Conservation (phyloP, 2,329 filamentous ascomycete species). For the Tolypocladium pustulatum region DNA sequence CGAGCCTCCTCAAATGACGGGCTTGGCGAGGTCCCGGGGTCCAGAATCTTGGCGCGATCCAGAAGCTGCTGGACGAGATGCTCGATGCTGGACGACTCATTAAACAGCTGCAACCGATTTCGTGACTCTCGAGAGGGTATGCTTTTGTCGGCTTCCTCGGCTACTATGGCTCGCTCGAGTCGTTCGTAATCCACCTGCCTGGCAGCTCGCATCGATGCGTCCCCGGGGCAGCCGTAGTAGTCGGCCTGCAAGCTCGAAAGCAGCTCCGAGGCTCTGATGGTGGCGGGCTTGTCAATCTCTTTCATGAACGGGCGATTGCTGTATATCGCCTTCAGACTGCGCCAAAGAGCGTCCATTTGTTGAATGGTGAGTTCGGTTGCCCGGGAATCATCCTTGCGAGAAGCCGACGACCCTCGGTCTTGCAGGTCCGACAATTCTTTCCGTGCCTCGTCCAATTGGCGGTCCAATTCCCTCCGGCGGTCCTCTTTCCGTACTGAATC, state of each 20-base stretch:
- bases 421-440: constrained; percentile 31
- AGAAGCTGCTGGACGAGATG: constrained; percentile 19
- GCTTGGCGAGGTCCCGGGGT: constrained; percentile 10
- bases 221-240: constrained; percentile 16
- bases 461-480: constrained; percentile 49
- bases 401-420: constrained; percentile 16
- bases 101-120: constrained; percentile 15
- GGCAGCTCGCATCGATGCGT: constrained; percentile 9
- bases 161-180: constrained; percentile 17
- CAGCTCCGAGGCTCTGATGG: constrained; percentile 14
- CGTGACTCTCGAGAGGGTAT: constrained; percentile 11
- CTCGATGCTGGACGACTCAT: constrained; percentile 14
- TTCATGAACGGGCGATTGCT: constrained; percentile 23
- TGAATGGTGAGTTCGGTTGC: constrained; percentile 9
- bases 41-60: constrained; percentile 13
- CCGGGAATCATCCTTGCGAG: constrained; percentile 3
- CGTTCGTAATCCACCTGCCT: constrained; percentile 17
- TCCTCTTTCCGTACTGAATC: constrained; percentile 51
- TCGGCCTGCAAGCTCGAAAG: constrained; percentile 15
- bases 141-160: constrained; percentile 14
- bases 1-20: constrained; percentile 19
- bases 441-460: constrained; percentile 44
- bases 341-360: constrained; percentile 22
- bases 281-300: constrained; percentile 20
- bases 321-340: constrained; percentile 18